A percentile compares a stretch with the other conserved stretches of the same genome.
Conservation (phyloP, 331 rosid species). For the Quercus phellos region DNA sequence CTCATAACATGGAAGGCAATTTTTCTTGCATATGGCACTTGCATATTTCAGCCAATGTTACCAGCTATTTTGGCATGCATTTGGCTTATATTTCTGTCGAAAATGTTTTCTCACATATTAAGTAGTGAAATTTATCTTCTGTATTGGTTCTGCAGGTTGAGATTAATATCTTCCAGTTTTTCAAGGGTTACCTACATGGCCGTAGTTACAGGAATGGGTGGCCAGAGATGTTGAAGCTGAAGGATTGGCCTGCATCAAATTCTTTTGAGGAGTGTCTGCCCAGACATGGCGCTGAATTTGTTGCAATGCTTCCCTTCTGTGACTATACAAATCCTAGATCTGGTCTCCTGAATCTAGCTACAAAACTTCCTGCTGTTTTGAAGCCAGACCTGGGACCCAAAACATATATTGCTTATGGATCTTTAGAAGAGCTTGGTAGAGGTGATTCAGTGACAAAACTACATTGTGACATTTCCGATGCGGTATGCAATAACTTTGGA, state of each 20-base stretch:
- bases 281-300: conserved; percentile 56
- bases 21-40: background rate
- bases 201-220: conserved; percentile 51
- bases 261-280: conserved; percentile 63
- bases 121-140: conserved; percentile 9
- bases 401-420: conserved; percentile 63
- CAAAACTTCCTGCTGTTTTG: conserved; percentile 50
- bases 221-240: conserved; percentile 67
- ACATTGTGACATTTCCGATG: conserved; percentile 69
- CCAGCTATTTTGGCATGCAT: background rate
- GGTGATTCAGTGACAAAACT: conserved; percentile 69
- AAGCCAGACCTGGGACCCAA: conserved; percentile 72
- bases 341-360: conserved; percentile 58
- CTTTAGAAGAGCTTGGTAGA: conserved; percentile 47
- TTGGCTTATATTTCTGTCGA: background rate
- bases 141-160: conserved; percentile 45
- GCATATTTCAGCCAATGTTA: background rate
- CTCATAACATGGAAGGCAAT: background rate
- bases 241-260: conserved; percentile 71
- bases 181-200: conserved; percentile 60
- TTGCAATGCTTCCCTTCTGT: conserved; percentile 55
- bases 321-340: conserved; percentile 62
- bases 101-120: conserved; percentile 1
- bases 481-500: conserved; percentile 34
- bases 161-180: conserved; percentile 45